A percentile compares a stretch with the other conserved stretches of the same genome.
Evolutionary conservation across 2,329 filamentous ascomycete genomes (phyloP).

Genomic region (Fusarium buharicum): DNA sequence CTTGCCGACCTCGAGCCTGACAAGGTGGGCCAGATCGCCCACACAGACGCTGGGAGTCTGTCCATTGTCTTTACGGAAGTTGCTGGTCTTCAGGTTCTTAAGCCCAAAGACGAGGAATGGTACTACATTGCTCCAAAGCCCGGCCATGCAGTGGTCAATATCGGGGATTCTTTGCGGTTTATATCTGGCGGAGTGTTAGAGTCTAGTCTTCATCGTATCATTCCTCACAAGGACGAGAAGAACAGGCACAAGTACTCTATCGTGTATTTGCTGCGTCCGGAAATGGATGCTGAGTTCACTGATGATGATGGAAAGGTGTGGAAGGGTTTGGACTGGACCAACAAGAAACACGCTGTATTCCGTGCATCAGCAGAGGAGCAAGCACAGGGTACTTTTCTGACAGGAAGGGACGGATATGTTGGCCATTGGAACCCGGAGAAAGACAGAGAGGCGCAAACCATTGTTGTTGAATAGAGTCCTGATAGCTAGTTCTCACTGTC

Average conservation of each 20-base stretch:
- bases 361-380: background rate
- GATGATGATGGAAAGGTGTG: background rate
- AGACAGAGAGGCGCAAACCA: background rate
- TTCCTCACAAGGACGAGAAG: background rate
- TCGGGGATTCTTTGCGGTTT: background rate
- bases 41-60: background rate
- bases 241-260: background rate
- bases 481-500: too few relatives aligned
- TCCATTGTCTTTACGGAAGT: background rate
- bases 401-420: background rate
- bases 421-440: background rate
- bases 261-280: background rate
- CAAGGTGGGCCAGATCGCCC: background rate
- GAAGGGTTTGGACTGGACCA: background rate
- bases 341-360: background rate
- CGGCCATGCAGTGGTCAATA: background rate
- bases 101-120: background rate
- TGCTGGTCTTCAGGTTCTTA: background rate
- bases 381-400: background rate
- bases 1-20: too few relatives aligned
- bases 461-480: background rate
- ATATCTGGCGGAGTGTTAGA: background rate
- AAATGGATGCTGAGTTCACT: background rate
- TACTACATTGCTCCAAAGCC: background rate
- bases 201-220: conserved; percentile 8